These are phyloP conservation scores for Ramaria rubella DNA, from an alignment of 768 basidiomycete genomes.

Conservation along the genomic window DNA sequence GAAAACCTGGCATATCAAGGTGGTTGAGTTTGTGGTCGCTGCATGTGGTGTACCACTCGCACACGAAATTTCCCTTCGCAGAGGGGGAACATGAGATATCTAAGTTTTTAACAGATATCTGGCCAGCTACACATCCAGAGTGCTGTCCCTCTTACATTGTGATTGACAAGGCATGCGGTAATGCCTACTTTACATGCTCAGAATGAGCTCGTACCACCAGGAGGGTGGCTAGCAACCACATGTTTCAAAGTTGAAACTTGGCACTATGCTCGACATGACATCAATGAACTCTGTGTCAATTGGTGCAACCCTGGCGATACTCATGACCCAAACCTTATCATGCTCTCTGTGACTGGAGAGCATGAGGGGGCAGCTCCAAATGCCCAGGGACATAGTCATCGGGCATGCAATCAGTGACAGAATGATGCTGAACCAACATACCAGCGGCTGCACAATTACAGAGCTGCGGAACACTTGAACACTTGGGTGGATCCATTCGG, in stretches of 20 bases:
- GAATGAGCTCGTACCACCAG: neutral
- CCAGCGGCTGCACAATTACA: neutral
- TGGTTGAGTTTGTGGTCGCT: neutral
- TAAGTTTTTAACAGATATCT: neutral
- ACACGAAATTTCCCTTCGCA: neutral
- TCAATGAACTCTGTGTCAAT: neutral
- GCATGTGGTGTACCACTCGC: neutral
- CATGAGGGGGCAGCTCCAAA: neutral
- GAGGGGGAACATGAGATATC: neutral
- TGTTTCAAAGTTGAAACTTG: neutral
- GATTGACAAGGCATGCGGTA: slow-evolving; percentile 4
- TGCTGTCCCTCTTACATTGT: no score
- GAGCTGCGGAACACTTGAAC: slow-evolving; percentile 1
- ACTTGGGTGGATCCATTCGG: neutral
- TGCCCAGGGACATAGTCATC: neutral
- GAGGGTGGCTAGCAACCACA: neutral
- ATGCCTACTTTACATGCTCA: neutral
- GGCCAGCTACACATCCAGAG: neutral
- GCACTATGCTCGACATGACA: neutral
- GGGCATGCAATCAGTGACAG: neutral
- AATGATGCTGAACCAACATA: neutral
- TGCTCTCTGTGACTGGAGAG: neutral
- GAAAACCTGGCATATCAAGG: slow-evolving; percentile 1
- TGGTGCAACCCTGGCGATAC: neutral
- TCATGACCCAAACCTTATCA: neutral